phyloP scores from a whole-genome alignment of 768 basidiomycete genomes.

The Thelephora ganbajun region DNA sequence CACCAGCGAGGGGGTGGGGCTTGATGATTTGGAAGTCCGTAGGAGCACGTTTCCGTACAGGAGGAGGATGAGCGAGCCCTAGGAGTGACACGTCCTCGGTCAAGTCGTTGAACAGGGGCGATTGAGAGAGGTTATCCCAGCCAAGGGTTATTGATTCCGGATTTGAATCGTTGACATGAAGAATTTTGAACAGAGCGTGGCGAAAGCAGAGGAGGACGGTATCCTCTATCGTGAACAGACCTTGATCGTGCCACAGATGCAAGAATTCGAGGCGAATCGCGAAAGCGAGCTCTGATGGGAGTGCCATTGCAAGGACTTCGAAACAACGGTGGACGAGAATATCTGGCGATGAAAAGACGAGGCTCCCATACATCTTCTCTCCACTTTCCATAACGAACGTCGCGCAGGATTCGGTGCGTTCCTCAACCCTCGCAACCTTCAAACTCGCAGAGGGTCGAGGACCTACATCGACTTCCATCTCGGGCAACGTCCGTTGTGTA shows the following conservation, averaged over 20 bases:
- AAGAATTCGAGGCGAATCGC: slow-evolving; percentile 42
- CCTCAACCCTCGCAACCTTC: slow-evolving; percentile 29
- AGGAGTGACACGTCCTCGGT: slow-evolving; percentile 46
- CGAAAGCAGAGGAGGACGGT: slow-evolving; percentile 45
- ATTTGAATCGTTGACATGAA: slow-evolving; percentile 14
- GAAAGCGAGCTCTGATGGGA: slow-evolving; percentile 45
- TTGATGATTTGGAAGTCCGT: slow-evolving; percentile 1
- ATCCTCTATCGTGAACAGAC: slow-evolving; percentile 28
- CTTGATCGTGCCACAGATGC: slow-evolving; percentile 35
- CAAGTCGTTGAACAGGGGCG: slow-evolving; percentile 32
- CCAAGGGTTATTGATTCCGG: slow-evolving; percentile 5
- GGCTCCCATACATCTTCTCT: slow-evolving; percentile 26
- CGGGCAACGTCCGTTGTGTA: too few species aligned
- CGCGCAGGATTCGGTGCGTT: slow-evolving; percentile 35
- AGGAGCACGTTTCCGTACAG: neutral
- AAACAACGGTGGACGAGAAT: slow-evolving; percentile 44
- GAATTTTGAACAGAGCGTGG: slow-evolving; percentile 32
- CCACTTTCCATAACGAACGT: slow-evolving; percentile 42
- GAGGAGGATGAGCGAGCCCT: slow-evolving; percentile 24
- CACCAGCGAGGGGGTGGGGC: slow-evolving; percentile 35
- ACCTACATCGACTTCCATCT: slow-evolving; percentile 6
- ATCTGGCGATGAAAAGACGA: slow-evolving; percentile 45
- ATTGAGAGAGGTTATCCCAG: slow-evolving; percentile 36
- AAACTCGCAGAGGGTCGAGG: slow-evolving; percentile 7
- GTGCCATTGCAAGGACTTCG: slow-evolving; percentile 42